These are phyloP conservation scores for Gossypium raimondii DNA, from an alignment of 345 rosid species.

Conservation along the genomic window DNA sequence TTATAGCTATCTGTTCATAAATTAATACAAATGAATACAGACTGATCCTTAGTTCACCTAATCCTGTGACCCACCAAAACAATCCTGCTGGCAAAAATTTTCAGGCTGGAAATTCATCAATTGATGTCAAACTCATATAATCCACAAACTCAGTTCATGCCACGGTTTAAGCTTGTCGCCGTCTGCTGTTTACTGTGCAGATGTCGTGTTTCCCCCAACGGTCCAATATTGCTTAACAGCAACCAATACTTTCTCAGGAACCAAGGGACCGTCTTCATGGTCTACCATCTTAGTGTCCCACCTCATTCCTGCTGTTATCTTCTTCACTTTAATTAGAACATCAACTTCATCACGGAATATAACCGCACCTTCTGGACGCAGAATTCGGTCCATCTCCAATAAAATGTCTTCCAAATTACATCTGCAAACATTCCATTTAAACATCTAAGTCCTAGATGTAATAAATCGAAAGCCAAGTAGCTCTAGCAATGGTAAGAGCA, in stretches of 20 bases:
- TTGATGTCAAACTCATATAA: constrained; percentile 8
- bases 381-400: constrained; percentile 91
- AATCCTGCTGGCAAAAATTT: not conserved
- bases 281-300: constrained; percentile 95
- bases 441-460: not conserved
- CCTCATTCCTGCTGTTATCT: constrained; percentile 70
- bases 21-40: not conserved
- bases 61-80: not conserved
- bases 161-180: not conserved
- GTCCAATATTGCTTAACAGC: constrained; percentile 99
- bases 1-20: not conserved
- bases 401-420: constrained; percentile 83
- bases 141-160: constrained; percentile 7
- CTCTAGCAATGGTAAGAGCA: not conserved
- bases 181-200: constrained; percentile 26
- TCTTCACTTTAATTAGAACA: constrained; percentile 69
- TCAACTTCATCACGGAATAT: constrained; percentile 90
- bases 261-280: constrained; percentile 97
- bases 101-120: constrained; percentile 21
- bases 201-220: constrained; percentile 61
- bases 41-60: not conserved
- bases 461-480: not conserved
- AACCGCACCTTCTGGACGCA: constrained; percentile 96
- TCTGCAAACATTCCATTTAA: constrained; percentile 32
- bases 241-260: constrained; percentile 78